A percentile compares a stretch with the other conserved stretches of the same genome.
phyloP scores from a whole-genome alignment of 2,329 filamentous ascomycete genomes.

The Aureobasidium sp. region DNA sequence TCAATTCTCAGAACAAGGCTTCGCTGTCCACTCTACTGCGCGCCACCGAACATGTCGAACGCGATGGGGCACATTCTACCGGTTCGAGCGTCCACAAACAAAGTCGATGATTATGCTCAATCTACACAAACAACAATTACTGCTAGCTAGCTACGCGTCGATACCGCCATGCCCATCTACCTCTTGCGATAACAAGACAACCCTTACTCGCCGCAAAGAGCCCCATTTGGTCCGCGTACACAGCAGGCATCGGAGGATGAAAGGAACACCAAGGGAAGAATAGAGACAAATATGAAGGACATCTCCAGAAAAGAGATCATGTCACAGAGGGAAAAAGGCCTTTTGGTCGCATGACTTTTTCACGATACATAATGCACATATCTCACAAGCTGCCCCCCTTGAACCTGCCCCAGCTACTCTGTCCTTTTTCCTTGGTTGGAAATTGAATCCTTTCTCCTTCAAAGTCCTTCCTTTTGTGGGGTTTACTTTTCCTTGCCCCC shows the following conservation, averaged over 20 bases:
- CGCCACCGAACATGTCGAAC: conserved; percentile 11
- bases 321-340: too few species aligned
- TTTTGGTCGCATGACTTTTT: too few species aligned
- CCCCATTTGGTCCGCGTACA: not conserved
- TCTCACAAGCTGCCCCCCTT: too few species aligned
- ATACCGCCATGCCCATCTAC: not conserved
- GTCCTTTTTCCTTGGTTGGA: too few species aligned
- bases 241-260: not conserved
- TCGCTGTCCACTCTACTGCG: not conserved
- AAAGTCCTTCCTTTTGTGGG: too few species aligned
- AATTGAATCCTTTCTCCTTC: too few species aligned
- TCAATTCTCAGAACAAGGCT: not conserved
- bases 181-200: conserved; percentile 1
- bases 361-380: too few species aligned
- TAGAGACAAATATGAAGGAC: not conserved
- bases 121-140: too few species aligned
- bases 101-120: not conserved
- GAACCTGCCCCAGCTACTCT: too few species aligned
- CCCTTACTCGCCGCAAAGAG: conserved; percentile 4
- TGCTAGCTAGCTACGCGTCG: not conserved
- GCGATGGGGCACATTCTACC: not conserved
- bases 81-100: not conserved
- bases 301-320: too few species aligned
- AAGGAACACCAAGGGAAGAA: not conserved
- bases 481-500: too few species aligned